Base-by-base conservation (phyloP, 2,329 filamentous ascomycete species). In the Zymoseptoria tritici region DNA sequence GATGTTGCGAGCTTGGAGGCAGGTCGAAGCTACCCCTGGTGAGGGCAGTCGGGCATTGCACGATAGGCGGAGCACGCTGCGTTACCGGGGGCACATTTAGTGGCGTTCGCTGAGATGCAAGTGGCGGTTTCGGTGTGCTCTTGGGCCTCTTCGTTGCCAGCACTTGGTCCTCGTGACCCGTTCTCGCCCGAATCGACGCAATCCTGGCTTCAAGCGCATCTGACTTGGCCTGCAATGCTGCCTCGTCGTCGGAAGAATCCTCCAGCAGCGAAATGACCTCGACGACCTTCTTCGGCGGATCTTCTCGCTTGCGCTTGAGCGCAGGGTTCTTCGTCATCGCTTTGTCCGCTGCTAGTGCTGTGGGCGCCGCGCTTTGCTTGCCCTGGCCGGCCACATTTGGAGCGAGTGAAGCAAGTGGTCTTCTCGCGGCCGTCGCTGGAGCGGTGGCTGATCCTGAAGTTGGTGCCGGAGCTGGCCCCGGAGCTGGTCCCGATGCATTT, bases 181-280 rank as follows among this genome's bases (percentile, higher is more conserved):
- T 66, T 7, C 58, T 56, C 16, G 54, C 54, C 19, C 58, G 60
- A 24, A 64, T 66, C 16, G 60, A 55, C 1, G 62, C 59, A 26
- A 66, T 61, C 46, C 59, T 62, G 5, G 58, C 60, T 20, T 61
- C 52, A 1, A 62, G 21, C 3, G 54, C 60, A 16, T 59, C 55
- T 11, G 49, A 46, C 36, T 62, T 31, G 24, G 49, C 54, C 50
- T 63, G 57, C 36, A 66, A 55, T 11, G 50, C 57, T 2, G 58
- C 55, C 52, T 64, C 62, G 26, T 64, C 62, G 9, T 66, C 60
- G 8, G 60, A 57, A 26, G 21, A 9, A 2, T 61, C 57, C 6
- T 57, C 54, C 1, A 54, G 36, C n/a, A 51, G 16, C 13, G 49
- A 49, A 4, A 57, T 55, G 6, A 60, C 52, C 20, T 60, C 58